Evolutionary conservation across 75 land plant species (phyloP).

Genomic region (Cunninghamia lanceolata): DNA sequence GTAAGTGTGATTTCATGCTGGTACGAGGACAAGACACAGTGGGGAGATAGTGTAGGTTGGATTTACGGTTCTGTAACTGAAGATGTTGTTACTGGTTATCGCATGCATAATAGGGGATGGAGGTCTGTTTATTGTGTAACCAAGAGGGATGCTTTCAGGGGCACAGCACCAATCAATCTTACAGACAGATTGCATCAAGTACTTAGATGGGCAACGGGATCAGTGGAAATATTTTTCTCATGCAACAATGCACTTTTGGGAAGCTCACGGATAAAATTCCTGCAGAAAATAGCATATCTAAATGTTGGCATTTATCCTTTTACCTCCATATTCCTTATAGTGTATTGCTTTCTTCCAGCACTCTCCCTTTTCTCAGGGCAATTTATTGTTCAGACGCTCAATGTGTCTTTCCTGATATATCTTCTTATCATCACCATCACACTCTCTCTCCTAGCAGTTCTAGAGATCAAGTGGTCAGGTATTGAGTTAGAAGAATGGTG

Average conservation of each 20-base stretch:
- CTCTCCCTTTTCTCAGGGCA: conserved; percentile 80
- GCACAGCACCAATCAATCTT: conserved; percentile 66
- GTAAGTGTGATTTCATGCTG: conserved; percentile 74
- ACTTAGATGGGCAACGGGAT: conserved; percentile 77
- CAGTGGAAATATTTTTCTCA: conserved; percentile 76
- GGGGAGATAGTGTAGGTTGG: conserved; percentile 69
- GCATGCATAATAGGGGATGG: conserved; percentile 76
- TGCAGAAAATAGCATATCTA: conserved; percentile 65
- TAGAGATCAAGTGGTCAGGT: conserved; percentile 74
- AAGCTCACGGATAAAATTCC: conserved; percentile 37
- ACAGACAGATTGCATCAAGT: conserved; percentile 74
- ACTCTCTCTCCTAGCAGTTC: conserved; percentile 55
- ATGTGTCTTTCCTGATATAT: conserved; percentile 56
- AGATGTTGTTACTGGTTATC: conserved; percentile 67
- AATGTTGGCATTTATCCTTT: conserved; percentile 69
- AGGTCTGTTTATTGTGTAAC: conserved; percentile 63
- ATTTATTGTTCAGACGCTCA: conserved; percentile 67
- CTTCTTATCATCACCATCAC: conserved; percentile 57
- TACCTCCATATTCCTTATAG: conserved; percentile 76
- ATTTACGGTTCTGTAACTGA: conserved; percentile 62
- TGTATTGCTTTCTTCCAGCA: conserved; percentile 83
- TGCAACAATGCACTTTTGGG: conserved; percentile 69
- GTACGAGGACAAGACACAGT: conserved; percentile 84
- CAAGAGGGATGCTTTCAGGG: conserved; percentile 59
- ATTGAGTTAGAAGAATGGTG: conserved; percentile 79